Percentiles rank a stretch among this genome's conserved stretches.
Conservation (phyloP, 2,329 filamentous ascomycete species). For the Aspergillus spinulosporus region DNA sequence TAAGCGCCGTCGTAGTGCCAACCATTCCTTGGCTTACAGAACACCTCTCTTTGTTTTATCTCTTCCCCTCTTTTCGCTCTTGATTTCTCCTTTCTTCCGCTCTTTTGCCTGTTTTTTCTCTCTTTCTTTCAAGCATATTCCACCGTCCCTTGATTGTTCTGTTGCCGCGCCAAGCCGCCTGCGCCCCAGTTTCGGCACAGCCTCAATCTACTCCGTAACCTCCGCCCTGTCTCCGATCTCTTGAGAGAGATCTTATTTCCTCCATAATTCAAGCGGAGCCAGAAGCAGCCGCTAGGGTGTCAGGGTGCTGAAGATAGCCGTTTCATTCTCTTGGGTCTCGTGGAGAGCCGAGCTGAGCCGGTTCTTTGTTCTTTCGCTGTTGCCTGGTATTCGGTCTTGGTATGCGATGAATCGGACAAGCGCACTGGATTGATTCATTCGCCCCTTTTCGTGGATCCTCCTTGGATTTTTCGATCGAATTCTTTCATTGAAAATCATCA, state of each 20-base stretch:
- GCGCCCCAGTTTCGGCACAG: constrained; percentile 8
- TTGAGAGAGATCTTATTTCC: not conserved
- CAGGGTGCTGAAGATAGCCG: not conserved
- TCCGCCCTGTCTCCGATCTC: not conserved
- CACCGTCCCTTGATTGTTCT: not conserved
- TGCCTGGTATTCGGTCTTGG: constrained; percentile 21
- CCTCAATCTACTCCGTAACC: not conserved
- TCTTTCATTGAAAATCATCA: constrained; percentile 4
- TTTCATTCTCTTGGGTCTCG: not conserved
- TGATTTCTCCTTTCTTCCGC: not conserved
- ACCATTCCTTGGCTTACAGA: not conserved
- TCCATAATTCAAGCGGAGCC: constrained; percentile 7
- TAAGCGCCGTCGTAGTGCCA: constrained; percentile 5
- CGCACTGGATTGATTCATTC: constrained; percentile 4
- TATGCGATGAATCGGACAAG: constrained; percentile 11
- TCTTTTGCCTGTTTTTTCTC: not conserved
- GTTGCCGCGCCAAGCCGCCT: constrained; percentile 14
- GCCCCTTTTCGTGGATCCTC: constrained; percentile 11
- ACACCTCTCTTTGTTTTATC: not conserved
- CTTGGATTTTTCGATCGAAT: constrained; percentile 4
- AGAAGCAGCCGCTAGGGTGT: constrained; percentile 2
- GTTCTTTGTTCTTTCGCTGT: constrained; percentile 16
- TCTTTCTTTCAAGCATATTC: not conserved
- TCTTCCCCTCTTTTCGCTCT: not conserved
- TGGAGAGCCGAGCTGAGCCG: not conserved